Base-by-base conservation (phyloP, 1,284 basidiomycete species). In the Rhodotorula sp. region DNA sequence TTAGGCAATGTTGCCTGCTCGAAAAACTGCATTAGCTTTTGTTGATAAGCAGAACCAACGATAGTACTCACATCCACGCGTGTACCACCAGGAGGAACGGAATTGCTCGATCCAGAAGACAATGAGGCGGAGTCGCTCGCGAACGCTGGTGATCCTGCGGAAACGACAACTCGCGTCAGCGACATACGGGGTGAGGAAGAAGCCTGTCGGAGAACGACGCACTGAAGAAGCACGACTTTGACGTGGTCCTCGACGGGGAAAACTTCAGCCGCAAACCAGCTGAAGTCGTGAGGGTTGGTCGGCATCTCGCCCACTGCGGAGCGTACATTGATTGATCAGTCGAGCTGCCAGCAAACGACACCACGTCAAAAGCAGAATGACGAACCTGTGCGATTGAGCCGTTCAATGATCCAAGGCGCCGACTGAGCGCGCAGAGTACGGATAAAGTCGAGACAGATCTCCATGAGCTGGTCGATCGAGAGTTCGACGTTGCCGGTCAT, bases 161-260 rank as follows among this genome's bases (percentile, higher is more conserved):
- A 20, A 16, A 16, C 23, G 8, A 31, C 5, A 16, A 4, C 1
- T 34, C 34, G 2, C 16, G 58, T 59, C 58, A 65, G 49, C 43
- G 10, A 43, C 39, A 12, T 8, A 43, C 12, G 16, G n/a, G 12
- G 0, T 26, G 14, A 21, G 26, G 3, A 21, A 23, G n/a, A 5
- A 4, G 31, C 31, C 29, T 5, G 14, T 15, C 1, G 26, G 52
- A 10, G 14, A 15, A 31, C 14, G 6, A 62, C 52, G 34, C 20
- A 62, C 4, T 93, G 92, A n/a, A 97, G 84, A n/a, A 97, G 84
- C 77, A 92, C 91, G 26, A 92, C 91, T 82, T 96, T 96, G 83
- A 97, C 93, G 78, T 90, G 87, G 77, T 97, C 93, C 80, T 96
- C 92, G 78, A 97, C 93, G n/a, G 94, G 95, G 72, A 97, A 88